Conservation (phyloP, 352 stramenopile genomes). For the Phytophthora agathidicida region DNA sequence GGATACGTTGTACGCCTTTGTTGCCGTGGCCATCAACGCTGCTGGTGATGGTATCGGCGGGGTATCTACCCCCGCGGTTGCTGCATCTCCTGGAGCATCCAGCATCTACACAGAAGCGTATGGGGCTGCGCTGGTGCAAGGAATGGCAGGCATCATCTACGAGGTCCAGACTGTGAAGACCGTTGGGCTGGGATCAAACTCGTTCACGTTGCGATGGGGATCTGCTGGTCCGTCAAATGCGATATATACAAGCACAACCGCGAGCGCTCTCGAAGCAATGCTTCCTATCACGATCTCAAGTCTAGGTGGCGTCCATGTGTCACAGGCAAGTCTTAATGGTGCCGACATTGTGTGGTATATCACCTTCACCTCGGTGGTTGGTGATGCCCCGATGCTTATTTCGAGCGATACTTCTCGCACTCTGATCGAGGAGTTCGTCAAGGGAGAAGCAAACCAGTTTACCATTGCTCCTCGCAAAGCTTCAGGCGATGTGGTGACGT, state of each 20-base stretch:
- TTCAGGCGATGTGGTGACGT: slow-evolving; percentile 90
- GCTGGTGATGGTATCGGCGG: slow-evolving; percentile 90
- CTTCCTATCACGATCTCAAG: slow-evolving; percentile 35
- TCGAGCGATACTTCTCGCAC: slow-evolving; percentile 49
- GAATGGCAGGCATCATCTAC: slow-evolving; percentile 95
- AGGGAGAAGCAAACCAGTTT: slow-evolving; percentile 95
- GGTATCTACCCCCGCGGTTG: slow-evolving; percentile 88
- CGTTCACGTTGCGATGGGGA: slow-evolving; percentile 62
- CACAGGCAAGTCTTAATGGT: slow-evolving; percentile 50
- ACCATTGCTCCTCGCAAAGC: slow-evolving; percentile 94
- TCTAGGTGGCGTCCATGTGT: slow-evolving; percentile 69
- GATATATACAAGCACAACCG: slow-evolving; percentile 50
- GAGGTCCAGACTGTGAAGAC: slow-evolving; percentile 94
- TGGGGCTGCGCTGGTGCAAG: slow-evolving; percentile 83
- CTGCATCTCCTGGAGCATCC: slow-evolving; percentile 90
- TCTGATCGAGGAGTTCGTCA: slow-evolving; percentile 90
- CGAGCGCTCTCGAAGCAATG: slow-evolving; percentile 48
- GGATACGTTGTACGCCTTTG: slow-evolving; percentile 93
- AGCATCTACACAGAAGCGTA: slow-evolving; percentile 89
- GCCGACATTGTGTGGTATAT: slow-evolving; percentile 78
- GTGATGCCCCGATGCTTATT: slow-evolving; percentile 79
- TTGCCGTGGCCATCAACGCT: slow-evolving; percentile 92
- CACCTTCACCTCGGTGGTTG: slow-evolving; percentile 86
- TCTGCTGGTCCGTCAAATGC: slow-evolving; percentile 38
- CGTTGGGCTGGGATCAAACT: slow-evolving; percentile 29